Percentiles rank a stretch among this genome's conserved stretches.
Conservation (phyloP, 805 yeast genomes). For the Cyberlindnera amylophila region DNA sequence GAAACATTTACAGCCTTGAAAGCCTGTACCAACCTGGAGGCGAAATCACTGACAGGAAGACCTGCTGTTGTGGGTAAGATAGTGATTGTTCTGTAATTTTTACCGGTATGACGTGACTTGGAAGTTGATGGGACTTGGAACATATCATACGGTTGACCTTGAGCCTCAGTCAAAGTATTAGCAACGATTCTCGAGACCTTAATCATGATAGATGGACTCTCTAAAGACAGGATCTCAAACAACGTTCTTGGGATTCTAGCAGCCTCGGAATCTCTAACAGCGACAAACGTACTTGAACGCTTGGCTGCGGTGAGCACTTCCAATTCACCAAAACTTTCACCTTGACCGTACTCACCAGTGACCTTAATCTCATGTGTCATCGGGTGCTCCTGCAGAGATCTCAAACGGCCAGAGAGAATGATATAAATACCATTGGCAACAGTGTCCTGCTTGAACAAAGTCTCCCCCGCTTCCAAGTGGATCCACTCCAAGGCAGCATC, state of each 20-base stretch:
- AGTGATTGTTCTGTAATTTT: slow-evolving; percentile 76
- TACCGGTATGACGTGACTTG: slow-evolving; percentile 26
- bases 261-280: slow-evolving; percentile 89
- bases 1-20: slow-evolving; percentile 67
- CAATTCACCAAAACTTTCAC: slow-evolving; percentile 91
- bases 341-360: slow-evolving; percentile 84
- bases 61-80: slow-evolving; percentile 76
- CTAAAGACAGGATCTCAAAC: slow-evolving; percentile 78
- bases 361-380: slow-evolving; percentile 30
- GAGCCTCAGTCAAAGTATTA: slow-evolving; percentile 34
- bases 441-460: slow-evolving; percentile 77
- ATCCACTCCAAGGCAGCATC: slow-evolving; percentile 96
- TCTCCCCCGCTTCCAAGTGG: slow-evolving; percentile 81
- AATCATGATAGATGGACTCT: slow-evolving; percentile 86
- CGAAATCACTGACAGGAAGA: slow-evolving; percentile 85
- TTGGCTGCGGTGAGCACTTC: slow-evolving; percentile 84
- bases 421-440: slow-evolving; percentile 88
- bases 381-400: slow-evolving; percentile 42
- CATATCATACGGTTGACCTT: slow-evolving; percentile 11
- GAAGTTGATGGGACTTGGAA: slow-evolving; percentile 32
- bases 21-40: slow-evolving; percentile 65
- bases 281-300: slow-evolving; percentile 66
- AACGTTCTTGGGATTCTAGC: slow-evolving; percentile 89
- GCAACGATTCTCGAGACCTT: slow-evolving; percentile 88
- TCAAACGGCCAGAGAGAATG: slow-evolving; percentile 81